phyloP scores from a whole-genome alignment of 768 basidiomycete species.

The Psilocybe subaeruginosa region DNA sequence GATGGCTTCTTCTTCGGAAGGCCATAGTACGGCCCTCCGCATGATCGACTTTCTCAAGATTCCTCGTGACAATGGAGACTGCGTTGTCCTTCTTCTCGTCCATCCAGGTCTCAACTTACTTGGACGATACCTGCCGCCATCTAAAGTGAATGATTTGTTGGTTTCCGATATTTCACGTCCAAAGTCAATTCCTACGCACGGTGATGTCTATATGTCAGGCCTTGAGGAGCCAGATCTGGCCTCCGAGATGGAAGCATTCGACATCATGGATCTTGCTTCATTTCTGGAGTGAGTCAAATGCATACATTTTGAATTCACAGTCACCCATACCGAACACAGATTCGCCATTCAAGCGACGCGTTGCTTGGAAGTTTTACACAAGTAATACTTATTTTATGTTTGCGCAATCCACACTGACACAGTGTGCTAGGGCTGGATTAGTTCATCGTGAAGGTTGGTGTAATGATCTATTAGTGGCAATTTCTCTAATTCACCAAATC shows the following conservation, averaged over 20 bases:
- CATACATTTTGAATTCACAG: not conserved
- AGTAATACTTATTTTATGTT: slow-evolving; percentile 32
- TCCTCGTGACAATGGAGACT: slow-evolving; percentile 65
- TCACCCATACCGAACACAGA: slow-evolving; percentile 33
- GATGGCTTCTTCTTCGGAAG: slow-evolving; percentile 51
- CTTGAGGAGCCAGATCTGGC: slow-evolving; percentile 46
- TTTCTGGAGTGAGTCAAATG: slow-evolving; percentile 65
- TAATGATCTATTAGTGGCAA: not conserved
- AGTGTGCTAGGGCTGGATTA: slow-evolving; percentile 46
- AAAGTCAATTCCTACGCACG: slow-evolving; percentile 42
- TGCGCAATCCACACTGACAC: slow-evolving; percentile 10
- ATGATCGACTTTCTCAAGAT: slow-evolving; percentile 71
- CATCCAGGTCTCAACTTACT: slow-evolving; percentile 74
- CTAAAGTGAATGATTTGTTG: slow-evolving; percentile 68
- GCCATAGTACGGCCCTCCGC: slow-evolving; percentile 53
- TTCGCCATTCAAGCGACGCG: slow-evolving; percentile 78
- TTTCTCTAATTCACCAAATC: not conserved
- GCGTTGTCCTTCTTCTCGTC: slow-evolving; percentile 69
- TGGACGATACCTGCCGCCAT: slow-evolving; percentile 69
- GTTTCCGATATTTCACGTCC: slow-evolving; percentile 54
- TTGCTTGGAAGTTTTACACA: slow-evolving; percentile 70
- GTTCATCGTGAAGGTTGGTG: slow-evolving; percentile 69
- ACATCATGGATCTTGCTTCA: slow-evolving; percentile 77
- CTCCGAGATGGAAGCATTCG: slow-evolving; percentile 61
- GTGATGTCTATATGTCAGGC: slow-evolving; percentile 54